Evolutionary conservation across 2,329 filamentous ascomycete species (phyloP), one percentile per base, ranked within the genome.

Genomic region (Chaetomiaceae sp.): DNA sequence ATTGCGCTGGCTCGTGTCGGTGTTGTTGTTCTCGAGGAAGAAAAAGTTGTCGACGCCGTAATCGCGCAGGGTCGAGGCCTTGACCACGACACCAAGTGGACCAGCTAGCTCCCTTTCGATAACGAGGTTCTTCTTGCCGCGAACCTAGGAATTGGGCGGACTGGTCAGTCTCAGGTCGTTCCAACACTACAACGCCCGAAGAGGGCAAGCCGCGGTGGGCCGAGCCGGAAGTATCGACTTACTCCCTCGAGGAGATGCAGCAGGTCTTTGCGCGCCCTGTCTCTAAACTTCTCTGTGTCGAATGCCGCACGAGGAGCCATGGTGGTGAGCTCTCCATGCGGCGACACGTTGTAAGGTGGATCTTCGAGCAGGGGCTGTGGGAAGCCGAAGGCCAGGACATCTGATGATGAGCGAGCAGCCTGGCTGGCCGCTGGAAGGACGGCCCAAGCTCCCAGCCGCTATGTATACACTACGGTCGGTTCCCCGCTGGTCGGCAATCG

Each of bases 11-110:
- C 85, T 94, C 15, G 88, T 86, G 67, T 97, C 91, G 65, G 89
- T 84, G 68, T 98, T 97, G 62, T 85, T 81, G 68, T 96, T 97
- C 67, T 98, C 93, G 38, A 98, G 75, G 62, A 96, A 85, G 73
- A 97, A 98, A 56, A 96, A 88, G 67, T 95, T 95, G 67, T 97
- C 90, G 57, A 98, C 90, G 24, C 94, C 94, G 70, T 97, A 96
- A 62, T 98, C 93, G 63, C 97, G 88, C 14, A 96, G 77, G 9
- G 87, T 91, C 18, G 91, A 91, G 62, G 96, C 95, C 66, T 96
- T 96, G 69, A 95, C 88, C 56, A 98, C 84, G 49, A 91, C 77
- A 49, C 90, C 88, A 57, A 98, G 78, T 24, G 90, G 88, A 19
- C 91, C 93, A 56, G 91, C 89, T 58, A 98, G 76, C 59, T 83